phyloP scores from a whole-genome alignment of 140 eudicot genomes.

The Flaveria floridana region DNA sequence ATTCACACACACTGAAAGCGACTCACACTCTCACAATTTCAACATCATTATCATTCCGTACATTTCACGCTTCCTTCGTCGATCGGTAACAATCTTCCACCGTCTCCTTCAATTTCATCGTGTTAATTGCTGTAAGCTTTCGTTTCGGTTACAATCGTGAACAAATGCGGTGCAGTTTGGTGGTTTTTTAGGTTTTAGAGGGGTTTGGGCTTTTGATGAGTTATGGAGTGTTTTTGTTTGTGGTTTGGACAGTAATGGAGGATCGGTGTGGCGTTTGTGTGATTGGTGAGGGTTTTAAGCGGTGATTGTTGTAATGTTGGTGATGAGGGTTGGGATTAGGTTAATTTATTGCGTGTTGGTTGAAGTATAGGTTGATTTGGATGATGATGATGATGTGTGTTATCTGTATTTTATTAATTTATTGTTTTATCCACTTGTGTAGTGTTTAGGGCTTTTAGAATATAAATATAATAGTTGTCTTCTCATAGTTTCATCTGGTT shows the following conservation, averaged over 20 bases:
- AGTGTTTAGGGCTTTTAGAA: neutral
- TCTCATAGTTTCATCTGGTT: neutral
- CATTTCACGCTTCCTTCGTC: constrained; percentile 34
- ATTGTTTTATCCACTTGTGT: neutral
- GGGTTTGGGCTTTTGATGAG: neutral
- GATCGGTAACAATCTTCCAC: constrained; percentile 32
- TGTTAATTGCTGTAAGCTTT: neutral
- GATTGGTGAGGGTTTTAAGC: constrained; percentile 2
- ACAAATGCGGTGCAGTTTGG: too few species aligned
- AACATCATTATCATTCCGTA: constrained; percentile 12
- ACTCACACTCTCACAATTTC: constrained; percentile 24
- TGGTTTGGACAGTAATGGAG: neutral
- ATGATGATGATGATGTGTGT: neutral
- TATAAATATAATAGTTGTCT: neutral
- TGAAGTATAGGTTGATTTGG: neutral
- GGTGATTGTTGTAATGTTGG: constrained; percentile 6
- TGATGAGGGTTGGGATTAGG: constrained; percentile 9
- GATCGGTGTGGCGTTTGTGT: constrained; percentile 16
- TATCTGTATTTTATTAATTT: neutral
- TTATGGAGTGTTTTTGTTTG: neutral
- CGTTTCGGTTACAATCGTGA: neutral
- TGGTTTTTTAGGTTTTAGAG: too few species aligned
- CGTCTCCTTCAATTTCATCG: constrained; percentile 18
- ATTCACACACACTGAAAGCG: constrained; percentile 27
- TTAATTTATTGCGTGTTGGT: constrained; percentile 13